Evolutionary conservation across 78 protist genomes (phyloP), one percentile per base, ranked within the genome.

Genomic region (Corallochytrium limacisporum): DNA sequence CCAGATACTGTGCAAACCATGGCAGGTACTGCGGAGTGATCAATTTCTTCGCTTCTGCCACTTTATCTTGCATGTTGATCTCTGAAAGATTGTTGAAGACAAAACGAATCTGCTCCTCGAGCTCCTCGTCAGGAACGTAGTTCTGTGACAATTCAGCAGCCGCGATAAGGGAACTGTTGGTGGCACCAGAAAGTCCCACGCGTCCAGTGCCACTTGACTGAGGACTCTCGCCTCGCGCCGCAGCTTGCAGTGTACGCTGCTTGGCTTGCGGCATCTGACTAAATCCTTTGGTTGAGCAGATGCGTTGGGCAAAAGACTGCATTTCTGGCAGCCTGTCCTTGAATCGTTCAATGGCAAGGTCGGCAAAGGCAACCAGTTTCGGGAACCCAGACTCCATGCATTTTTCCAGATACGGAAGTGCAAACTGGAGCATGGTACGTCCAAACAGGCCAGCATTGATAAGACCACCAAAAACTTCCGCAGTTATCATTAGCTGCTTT

Each of bases 61-160:
- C 79, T 39, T 79, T 81, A 37, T 29, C 39, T 29, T 66, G 80
- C 29, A 85, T 15, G 40, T 85, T 91, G 32, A 48, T n/a, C 46
- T 1, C 12, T 5, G 87, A 33, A n/a, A 93, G 46, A 65, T 95
- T 95, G 86, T 91, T 93, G 78, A 91, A 49, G 28, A 89, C 66
- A 69, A 95, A 93, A 57, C 66, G 66, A 50, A 93, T 71, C 65
- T 69, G 69, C 75, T 95, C 96, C 28, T 65, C 74, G 16, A 76
- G 29, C 16, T 26, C 51, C 18, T 72, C 92, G n/a, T n/a, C n/a
- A n/a, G n/a, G n/a, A n/a, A n/a, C n/a, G n/a, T n/a, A n/a, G n/a
- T n/a, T n/a, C n/a, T n/a, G n/a, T n/a, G n/a, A n/a, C n/a, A n/a
- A n/a, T n/a, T n/a, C n/a, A n/a, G n/a, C n/a, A n/a, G n/a, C 20